Base-by-base conservation (phyloP, 116 monocot species). In the Thalassia testudinum region DNA sequence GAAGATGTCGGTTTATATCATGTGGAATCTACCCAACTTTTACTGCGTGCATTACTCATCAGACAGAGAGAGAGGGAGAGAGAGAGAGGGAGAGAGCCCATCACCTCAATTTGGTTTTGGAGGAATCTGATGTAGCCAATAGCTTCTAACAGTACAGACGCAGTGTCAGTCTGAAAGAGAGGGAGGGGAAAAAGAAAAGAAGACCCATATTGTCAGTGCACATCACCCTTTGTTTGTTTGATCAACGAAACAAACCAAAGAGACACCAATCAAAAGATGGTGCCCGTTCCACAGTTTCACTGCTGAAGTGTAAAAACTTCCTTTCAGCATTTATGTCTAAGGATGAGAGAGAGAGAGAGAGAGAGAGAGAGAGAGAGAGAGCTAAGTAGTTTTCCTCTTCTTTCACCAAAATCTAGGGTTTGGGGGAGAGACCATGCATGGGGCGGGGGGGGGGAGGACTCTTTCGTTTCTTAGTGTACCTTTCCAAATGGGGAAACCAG, bases 81-180 rank as follows among this genome's bases (percentile, higher is more conserved):
- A 59, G 27, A 63, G 43, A 68, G 47, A 65, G 49, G 52, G 38
- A 51, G 47, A 49, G 38, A 47, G 53, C 50, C 17, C 23, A 24
- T 56, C 60, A 86, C 92, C 92, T 92, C 75, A 72, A 92, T 75
- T 75, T 92, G 92, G 69, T 69, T 57, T 26, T 86, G 92, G 38
- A 92, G 86, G 76, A 92, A 92, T 92, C 83, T 92, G 70, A 92
- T 86, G 69, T 86, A 92, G 67, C 86, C 86, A 75, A 86, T 92
- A 74, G 86, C 79, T 78, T 92, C 92, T 56, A 70, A 59, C 62
- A 92, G 70, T 66, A 92, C 92, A 70, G 92, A 92, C 24, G 92
- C 86, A 28, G 92, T 92, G 86, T 92, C 92, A 77, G 92, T 92
- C 92, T 92, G 86, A 37, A 74, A 77, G 75, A 76, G 27, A 66